These are phyloP conservation scores for Beauveria scarabaeidicola DNA, from an alignment of 2,329 filamentous ascomycete species.

Conservation along the genomic window DNA sequence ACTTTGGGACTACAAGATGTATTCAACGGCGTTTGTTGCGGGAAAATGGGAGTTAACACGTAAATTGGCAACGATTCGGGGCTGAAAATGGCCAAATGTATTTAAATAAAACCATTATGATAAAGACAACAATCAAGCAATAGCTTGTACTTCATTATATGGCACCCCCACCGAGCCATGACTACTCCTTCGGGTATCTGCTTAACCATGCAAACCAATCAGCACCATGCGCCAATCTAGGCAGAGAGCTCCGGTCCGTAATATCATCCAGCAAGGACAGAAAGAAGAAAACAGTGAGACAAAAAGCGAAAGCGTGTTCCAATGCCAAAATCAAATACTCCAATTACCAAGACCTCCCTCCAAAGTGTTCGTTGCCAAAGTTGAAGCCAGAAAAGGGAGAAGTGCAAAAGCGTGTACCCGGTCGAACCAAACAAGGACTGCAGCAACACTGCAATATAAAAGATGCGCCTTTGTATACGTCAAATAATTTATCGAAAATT, in stretches of 20 bases:
- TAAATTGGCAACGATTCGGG: neutral
- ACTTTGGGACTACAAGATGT: neutral
- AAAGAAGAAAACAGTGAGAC: neutral
- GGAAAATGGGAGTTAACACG: neutral
- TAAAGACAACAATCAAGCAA: conserved; percentile 4
- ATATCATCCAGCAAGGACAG: conserved; percentile 1
- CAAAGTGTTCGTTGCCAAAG: neutral
- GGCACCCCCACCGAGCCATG: neutral
- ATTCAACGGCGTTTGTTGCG: neutral
- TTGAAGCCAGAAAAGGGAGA: conserved; percentile 8
- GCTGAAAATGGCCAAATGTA: neutral
- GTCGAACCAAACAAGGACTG: neutral
- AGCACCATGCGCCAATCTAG: neutral
- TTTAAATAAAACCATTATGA: conserved; percentile 6
- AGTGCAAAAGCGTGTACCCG: neutral
- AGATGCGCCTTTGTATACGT: neutral
- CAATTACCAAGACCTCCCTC: conserved; percentile 6
- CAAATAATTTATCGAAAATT: conserved; percentile 11
- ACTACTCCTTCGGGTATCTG: neutral
- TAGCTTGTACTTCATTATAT: conserved; percentile 4
- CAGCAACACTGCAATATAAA: neutral
- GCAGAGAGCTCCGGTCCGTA: neutral
- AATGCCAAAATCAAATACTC: conserved; percentile 12
- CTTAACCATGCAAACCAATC: conserved; percentile 7
- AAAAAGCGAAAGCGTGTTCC: neutral